phyloP scores from a whole-genome alignment of 306 rosid genomes.

The Malus sieversii region DNA sequence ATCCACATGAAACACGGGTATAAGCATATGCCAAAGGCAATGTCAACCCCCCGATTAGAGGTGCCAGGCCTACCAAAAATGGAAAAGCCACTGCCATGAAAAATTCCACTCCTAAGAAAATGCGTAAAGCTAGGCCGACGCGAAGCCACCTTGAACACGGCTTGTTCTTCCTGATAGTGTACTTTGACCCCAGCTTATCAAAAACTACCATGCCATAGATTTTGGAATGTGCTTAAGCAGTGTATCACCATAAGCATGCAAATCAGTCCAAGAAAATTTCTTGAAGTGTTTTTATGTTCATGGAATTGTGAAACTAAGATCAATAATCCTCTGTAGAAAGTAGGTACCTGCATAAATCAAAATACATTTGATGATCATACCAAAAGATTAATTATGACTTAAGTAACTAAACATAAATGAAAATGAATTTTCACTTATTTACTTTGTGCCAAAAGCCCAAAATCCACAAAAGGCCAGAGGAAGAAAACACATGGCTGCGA shows the following conservation, averaged over 20 bases:
- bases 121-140: slow-evolving; percentile 3
- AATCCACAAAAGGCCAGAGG: slow-evolving; percentile 53
- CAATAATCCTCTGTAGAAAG: background rate
- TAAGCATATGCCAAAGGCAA: slow-evolving; percentile 57
- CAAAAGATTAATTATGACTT: background rate
- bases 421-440: slow-evolving; percentile 2
- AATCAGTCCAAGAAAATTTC: slow-evolving; percentile 28
- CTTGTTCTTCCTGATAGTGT: slow-evolving; percentile 32
- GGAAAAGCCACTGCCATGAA: slow-evolving; percentile 51
- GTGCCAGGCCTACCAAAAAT: slow-evolving; percentile 36
- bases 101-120: slow-evolving; percentile 40
- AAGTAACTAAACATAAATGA: background rate
- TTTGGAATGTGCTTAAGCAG: slow-evolving; percentile 45
- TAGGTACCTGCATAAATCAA: background rate
- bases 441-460: slow-evolving; percentile 60
- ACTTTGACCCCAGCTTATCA: slow-evolving; percentile 46
- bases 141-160: slow-evolving; percentile 35
- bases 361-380: background rate
- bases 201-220: slow-evolving; percentile 51
- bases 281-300: slow-evolving; percentile 19
- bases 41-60: slow-evolving; percentile 41
- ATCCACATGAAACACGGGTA: slow-evolving; percentile 73
- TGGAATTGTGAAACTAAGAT: slow-evolving; percentile 29
- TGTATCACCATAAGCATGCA: slow-evolving; percentile 33
- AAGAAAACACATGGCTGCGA: slow-evolving; percentile 36